These are phyloP conservation scores for Fusarium anguioides DNA, from an alignment of 2,329 filamentous ascomycete genomes.

Conservation along the genomic window DNA sequence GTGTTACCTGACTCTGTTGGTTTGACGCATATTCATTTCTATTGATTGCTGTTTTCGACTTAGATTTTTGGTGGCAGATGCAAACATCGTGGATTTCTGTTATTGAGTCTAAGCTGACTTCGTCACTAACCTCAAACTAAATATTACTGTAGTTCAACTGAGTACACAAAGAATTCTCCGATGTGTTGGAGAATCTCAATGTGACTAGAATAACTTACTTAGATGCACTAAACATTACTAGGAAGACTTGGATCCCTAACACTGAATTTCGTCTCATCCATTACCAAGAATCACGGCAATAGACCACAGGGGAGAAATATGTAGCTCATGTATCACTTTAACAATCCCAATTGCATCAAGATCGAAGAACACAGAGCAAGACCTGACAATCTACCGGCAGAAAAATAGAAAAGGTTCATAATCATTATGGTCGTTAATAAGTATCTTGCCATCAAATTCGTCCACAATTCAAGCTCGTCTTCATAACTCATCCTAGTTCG, in stretches of 20 bases:
- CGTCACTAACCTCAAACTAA: neutral
- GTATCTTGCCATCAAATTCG: constrained; percentile 42
- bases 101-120: neutral
- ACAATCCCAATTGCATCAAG: neutral
- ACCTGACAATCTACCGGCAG: constrained; percentile 1
- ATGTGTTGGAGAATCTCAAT: neutral
- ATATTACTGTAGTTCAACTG: neutral
- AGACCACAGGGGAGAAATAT: neutral
- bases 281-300: neutral
- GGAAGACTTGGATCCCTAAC: too few species aligned
- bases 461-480: constrained; percentile 28
- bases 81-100: neutral
- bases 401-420: constrained; percentile 32
- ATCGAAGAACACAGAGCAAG: neutral
- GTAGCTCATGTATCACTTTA: constrained; percentile 5
- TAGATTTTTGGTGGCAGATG: neutral
- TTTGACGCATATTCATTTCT: neutral
- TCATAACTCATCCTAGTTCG: constrained; percentile 33
- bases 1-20: neutral
- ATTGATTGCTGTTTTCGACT: neutral
- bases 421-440: constrained; percentile 45
- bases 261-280: neutral
- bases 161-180: neutral
- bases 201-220: neutral
- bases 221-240: neutral